phyloP scores from a whole-genome alignment of 2,329 filamentous ascomycete genomes.

The Byssochlamys sp. region DNA sequence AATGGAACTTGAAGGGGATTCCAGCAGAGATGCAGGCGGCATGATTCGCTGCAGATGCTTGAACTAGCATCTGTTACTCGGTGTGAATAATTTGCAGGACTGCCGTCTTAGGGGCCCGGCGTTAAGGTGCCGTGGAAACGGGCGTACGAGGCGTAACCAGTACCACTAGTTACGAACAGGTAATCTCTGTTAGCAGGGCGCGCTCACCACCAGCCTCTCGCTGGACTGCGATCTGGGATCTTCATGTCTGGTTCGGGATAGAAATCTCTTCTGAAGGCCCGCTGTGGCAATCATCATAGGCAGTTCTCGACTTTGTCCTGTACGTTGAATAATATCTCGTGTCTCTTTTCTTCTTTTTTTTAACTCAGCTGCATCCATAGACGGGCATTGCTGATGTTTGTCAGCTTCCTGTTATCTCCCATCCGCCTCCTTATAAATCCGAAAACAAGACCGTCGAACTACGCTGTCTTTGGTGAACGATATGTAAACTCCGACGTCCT shows the following conservation, averaged over 20 bases:
- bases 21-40: background rate
- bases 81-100: background rate
- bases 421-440: background rate
- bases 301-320: background rate
- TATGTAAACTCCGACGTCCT: background rate
- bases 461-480: background rate
- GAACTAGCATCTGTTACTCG: background rate
- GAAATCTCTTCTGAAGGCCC: background rate
- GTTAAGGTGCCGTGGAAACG: background rate
- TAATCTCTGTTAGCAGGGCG: slow-evolving; percentile 28
- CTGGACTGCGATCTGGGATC: background rate
- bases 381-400: background rate
- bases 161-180: background rate
- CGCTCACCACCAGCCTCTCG: slow-evolving; percentile 30
- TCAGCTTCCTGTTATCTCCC: background rate
- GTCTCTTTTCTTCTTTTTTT: background rate
- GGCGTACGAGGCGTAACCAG: background rate
- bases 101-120: background rate
- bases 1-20: background rate
- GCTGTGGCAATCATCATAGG: background rate
- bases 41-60: background rate
- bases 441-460: background rate
- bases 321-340: background rate
- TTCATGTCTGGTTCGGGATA: background rate
- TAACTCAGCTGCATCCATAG: background rate